Conservation (phyloP, 2,329 filamentous ascomycete species). For the Hansfordia pulvinata region DNA sequence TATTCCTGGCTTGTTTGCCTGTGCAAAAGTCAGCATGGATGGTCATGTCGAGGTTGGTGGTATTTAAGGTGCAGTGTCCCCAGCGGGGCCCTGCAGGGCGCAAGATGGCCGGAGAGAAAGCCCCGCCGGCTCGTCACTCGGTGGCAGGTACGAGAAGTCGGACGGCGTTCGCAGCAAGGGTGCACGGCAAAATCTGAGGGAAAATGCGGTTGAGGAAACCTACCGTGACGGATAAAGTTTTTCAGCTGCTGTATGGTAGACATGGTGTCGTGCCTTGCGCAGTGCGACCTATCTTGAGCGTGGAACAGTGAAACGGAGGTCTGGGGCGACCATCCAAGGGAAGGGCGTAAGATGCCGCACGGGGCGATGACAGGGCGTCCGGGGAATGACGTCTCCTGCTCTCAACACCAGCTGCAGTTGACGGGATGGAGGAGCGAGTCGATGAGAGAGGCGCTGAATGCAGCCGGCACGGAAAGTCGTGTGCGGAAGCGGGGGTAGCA, state of each 20-base stretch:
- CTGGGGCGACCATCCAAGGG: too few species aligned
- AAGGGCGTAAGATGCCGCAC: not conserved
- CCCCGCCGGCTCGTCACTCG: too few species aligned
- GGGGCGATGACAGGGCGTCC: not conserved
- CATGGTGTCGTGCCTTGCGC: conserved; percentile 24
- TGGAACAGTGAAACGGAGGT: not conserved
- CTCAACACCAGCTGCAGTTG: too few species aligned
- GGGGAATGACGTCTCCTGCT: too few species aligned
- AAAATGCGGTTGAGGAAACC: conserved; percentile 7
- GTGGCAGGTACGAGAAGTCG: too few species aligned
- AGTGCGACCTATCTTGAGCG: not conserved
- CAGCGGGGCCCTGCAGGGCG: too few species aligned
- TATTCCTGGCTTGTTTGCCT: conserved; percentile 79
- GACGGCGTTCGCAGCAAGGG: not conserved
- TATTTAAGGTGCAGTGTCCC: too few species aligned
- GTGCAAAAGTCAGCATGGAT: conserved; percentile 20
- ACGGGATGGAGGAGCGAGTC: too few species aligned
- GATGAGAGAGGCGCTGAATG: too few species aligned
- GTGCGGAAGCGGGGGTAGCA: too few species aligned
- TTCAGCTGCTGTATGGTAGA: conserved; percentile 87
- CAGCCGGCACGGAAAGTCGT: too few species aligned
- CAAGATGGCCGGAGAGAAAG: too few species aligned
- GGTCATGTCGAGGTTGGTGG: conserved; percentile 5
- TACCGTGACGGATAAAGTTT: conserved; percentile 92
- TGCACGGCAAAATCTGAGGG: not conserved